These are phyloP conservation scores for Prunus salicina DNA, from an alignment of 306 rosid genomes.

Conservation along the genomic window DNA sequence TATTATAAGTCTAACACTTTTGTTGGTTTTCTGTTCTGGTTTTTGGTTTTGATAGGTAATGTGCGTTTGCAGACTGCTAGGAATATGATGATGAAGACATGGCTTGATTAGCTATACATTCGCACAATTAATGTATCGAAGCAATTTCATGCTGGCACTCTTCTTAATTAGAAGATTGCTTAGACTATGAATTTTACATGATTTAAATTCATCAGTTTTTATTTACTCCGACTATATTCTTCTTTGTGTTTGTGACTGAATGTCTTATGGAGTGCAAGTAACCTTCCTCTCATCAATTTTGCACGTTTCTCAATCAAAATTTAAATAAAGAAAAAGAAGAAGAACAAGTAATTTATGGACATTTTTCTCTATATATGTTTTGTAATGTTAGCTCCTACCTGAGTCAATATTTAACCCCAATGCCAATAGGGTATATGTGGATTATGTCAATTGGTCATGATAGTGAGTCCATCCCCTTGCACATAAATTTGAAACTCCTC, in stretches of 20 bases:
- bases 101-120: background rate
- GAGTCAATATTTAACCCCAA: no score
- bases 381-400: no score
- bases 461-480: no score
- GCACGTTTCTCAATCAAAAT: background rate
- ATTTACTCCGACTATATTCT: background rate
- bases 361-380: no score
- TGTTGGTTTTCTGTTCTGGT: background rate
- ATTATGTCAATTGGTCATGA: no score
- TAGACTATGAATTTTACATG: background rate
- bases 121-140: no score
- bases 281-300: no score
- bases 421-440: no score
- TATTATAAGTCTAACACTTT: background rate
- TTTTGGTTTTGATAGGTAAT: background rate
- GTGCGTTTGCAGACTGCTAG: background rate
- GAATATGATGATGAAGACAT: background rate
- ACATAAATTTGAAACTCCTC: no score
- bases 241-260: background rate
- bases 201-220: background rate
- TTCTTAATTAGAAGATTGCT: background rate
- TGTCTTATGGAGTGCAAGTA: background rate
- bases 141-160: background rate
- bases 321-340: background rate
- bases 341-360: background rate